Evolutionary conservation across 2,329 filamentous ascomycete species (phyloP), one percentile per base, ranked within the genome.

Genomic region (Dothiorella sarmentorum): DNA sequence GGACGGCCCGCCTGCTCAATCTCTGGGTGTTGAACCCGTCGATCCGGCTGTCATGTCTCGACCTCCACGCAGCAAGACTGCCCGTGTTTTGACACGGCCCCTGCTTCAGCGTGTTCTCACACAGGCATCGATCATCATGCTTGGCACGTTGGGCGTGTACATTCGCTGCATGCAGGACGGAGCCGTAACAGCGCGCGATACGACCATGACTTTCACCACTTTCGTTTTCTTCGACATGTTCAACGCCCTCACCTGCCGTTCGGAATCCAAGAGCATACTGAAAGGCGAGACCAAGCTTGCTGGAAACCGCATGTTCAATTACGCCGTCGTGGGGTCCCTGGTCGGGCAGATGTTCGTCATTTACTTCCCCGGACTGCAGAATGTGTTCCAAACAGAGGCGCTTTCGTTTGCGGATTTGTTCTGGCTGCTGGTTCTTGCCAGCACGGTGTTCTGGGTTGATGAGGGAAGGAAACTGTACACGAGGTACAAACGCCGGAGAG

Each of bases 191-290:
- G 90, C 90, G 51, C 91, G 95, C 66, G 94, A 99, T 75, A 99
- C 94, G 1, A 99, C 94, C 63, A 97, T 99, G 89, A 97, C 94
- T 0, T 99, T 99, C 71, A 99, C 94, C 5, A 96, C 92, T 75
- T 99, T 99, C 70, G 94, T 99, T 44, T 84, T 99, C 56, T 99
- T 97, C 74, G 94, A 99, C 79, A 99, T 99, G 94, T 97, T 97
- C 80, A 97, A 99, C 74, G 94, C 94, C 1, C 80, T 99, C 20
- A 88, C 90, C 15, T 99, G 94, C 75, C 90, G 94, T 47, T 95
- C 89, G 7, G 92, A 96, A 70, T 86, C 84, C 62, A 97, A 97
- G 73, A 95, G 90, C 10, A 81, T 99, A 4, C 82, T 99, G 3
- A 82, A 88, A 24, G 93, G 94, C 38, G 92, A 99, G 71, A 74